Base-by-base conservation (phyloP, 768 basidiomycete genomes). In the Austroboletus eburneus region DNA sequence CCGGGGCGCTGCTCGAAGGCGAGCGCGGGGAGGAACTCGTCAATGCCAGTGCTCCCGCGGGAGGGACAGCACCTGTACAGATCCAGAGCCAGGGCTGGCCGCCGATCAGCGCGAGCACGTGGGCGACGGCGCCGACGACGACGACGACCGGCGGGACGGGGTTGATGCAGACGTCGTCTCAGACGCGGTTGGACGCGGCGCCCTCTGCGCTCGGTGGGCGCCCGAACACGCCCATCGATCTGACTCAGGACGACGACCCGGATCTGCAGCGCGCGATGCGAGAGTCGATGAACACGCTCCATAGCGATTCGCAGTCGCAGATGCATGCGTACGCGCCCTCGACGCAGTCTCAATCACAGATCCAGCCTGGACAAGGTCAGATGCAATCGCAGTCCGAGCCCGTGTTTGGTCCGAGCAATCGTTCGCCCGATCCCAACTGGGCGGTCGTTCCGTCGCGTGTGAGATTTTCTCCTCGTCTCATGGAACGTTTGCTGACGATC, bases 371-470 rank as follows among this genome's bases (percentile, higher is more conserved):
- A 6, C 27, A 27, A 12, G 12, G 12, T 12, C 39, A 42, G 12
- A 20, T 36, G 8, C 36, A 52, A 10, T 24, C 21, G 9, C 49
- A 50, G 27, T 36, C 46, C 56, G 69, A 40, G 62, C 63, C 74
- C 1, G 67, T 71, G 34, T 81, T 86, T 62, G 73, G 78, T 0
- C 81, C 83, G 14, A 81, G 76, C 49, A 69, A 80, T 32, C 72
- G 85, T 34, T 74, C 81, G 4, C 73, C 85, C 2, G 73, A 86
- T 59, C 76, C 82, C 1, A 74, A 73, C 45, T 87, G 85, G 85
- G 81, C 82, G 40, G 63, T 87, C 59, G 84, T 86, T 8, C 78
- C 79, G 17, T 79, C 84, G 6, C 80, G 83, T 59, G 85, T 85
- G 68, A 58, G 62, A 10, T 13, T 18, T 33, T 24, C n/a, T 22